Evolutionary conservation across 192 early-diverging fungal species (phyloP).

Genomic region (Rhizophagus clarus): DNA sequence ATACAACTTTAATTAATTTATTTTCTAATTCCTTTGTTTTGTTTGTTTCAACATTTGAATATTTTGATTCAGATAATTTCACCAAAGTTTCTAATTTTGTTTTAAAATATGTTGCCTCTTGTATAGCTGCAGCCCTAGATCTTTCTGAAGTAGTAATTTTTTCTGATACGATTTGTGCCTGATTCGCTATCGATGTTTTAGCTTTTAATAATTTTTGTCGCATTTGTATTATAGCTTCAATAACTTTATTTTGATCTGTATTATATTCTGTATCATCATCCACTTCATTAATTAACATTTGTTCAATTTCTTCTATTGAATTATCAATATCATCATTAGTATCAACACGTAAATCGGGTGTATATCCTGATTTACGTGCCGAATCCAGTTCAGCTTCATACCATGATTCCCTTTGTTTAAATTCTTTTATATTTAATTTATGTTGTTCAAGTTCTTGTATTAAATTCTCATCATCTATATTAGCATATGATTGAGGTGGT

Average conservation of each 20-base stretch:
- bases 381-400: constrained; percentile 46
- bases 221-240: constrained; percentile 47
- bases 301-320: constrained; percentile 35
- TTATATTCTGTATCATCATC: constrained; percentile 36
- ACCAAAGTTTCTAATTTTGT: constrained; percentile 50
- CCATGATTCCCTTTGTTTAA: constrained; percentile 50
- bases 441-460: constrained; percentile 33
- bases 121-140: constrained; percentile 47
- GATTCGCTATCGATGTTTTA: constrained; percentile 28
- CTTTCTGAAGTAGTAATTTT: constrained; percentile 50
- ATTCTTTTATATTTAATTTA: constrained; percentile 34
- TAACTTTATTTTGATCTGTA: constrained; percentile 51
- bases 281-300: constrained; percentile 16
- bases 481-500: background rate
- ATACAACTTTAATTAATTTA: constrained; percentile 39
- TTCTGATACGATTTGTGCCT: constrained; percentile 48
- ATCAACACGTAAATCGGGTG: constrained; percentile 26
- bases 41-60: constrained; percentile 41
- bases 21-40: constrained; percentile 47
- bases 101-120: constrained; percentile 58
- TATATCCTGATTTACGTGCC: constrained; percentile 38
- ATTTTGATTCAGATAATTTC: constrained; percentile 34
- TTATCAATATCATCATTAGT: constrained; percentile 27
- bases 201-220: constrained; percentile 49
- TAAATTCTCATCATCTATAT: constrained; percentile 34